A percentile compares a stretch with the other conserved stretches of the same genome.
These are phyloP conservation scores for Echria macrotheca DNA, from an alignment of 495 filamentous ascomycete genomes.

Conservation along the genomic window DNA sequence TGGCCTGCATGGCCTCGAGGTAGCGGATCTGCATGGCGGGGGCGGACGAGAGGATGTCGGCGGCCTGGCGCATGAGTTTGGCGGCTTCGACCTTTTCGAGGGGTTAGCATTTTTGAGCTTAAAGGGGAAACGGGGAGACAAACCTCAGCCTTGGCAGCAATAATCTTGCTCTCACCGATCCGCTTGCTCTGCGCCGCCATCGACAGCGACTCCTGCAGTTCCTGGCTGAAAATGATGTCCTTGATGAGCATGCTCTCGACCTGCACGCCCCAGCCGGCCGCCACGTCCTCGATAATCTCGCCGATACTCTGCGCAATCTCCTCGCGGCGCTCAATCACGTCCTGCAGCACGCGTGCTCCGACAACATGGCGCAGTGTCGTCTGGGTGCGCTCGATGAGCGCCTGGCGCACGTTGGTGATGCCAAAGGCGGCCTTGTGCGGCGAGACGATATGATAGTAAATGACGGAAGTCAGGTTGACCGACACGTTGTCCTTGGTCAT, in stretches of 20 bases:
- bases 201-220: slow-evolving; percentile 93
- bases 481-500: slow-evolving; percentile 99
- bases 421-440: slow-evolving; percentile 98
- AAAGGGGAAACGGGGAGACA: no score
- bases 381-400: slow-evolving; percentile 94
- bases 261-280: slow-evolving; percentile 86
- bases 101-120: no score
- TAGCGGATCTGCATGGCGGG: slow-evolving; percentile 99
- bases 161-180: slow-evolving; percentile 97
- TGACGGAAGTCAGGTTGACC: slow-evolving; percentile 87
- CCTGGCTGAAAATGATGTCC: slow-evolving; percentile 95
- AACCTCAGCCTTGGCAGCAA: slow-evolving; percentile 91
- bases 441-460: slow-evolving; percentile 96
- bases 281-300: slow-evolving; percentile 97
- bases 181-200: slow-evolving; percentile 99
- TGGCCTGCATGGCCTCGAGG: slow-evolving; percentile 98
- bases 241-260: slow-evolving; percentile 99
- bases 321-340: slow-evolving; percentile 98
- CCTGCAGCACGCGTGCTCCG: slow-evolving; percentile 91
- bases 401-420: slow-evolving; percentile 88
- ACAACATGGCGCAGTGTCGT: slow-evolving; percentile 97
- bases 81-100: slow-evolving; percentile 96
- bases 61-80: slow-evolving; percentile 96
- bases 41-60: slow-evolving; percentile 87
- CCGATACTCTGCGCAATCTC: slow-evolving; percentile 91